A percentile compares a stretch with the other conserved stretches of the same genome.
phyloP scores from a whole-genome alignment of 192 early-diverging fungal species.

The Coemansia sp. region DNA sequence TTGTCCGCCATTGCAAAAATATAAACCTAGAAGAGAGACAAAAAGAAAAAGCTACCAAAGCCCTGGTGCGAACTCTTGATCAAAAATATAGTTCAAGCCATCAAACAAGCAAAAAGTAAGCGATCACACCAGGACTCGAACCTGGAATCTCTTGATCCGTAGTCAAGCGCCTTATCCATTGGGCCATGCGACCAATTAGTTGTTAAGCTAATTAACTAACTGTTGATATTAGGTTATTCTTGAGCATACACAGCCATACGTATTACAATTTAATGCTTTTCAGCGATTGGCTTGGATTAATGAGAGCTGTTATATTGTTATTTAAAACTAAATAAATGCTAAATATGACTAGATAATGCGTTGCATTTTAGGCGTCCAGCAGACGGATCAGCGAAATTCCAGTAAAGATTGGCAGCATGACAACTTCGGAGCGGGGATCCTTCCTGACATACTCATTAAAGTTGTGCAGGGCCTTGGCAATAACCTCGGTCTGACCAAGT shows the following conservation, averaged over 20 bases:
- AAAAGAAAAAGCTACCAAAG: neutral
- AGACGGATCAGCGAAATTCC: constrained; percentile 8
- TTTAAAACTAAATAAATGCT: neutral
- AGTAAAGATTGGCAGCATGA: constrained; percentile 60
- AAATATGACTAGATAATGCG: neutral
- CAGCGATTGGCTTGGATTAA: neutral
- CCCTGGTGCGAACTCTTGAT: neutral
- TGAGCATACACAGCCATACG: neutral
- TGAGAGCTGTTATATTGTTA: neutral
- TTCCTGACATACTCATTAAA: constrained; percentile 65
- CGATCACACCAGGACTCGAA: constrained; percentile 53
- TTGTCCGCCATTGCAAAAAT: constrained; percentile 11
- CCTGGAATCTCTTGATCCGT: constrained; percentile 56
- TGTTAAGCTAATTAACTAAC: too few relatives aligned
- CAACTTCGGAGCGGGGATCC: constrained; percentile 60
- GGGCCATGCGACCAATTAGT: constrained; percentile 35
- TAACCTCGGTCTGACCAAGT: neutral
- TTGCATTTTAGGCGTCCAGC: neutral
- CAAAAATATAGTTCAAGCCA: neutral
- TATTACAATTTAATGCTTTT: neutral
- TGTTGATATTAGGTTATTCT: too few relatives aligned
- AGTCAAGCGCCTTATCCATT: constrained; percentile 57
- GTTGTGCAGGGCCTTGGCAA: constrained; percentile 34
- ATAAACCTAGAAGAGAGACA: neutral
- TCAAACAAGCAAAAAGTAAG: constrained; percentile 7